These are phyloP conservation scores for Lecanicillium sp. DNA, from an alignment of 2,329 filamentous ascomycete genomes.

Conservation along the genomic window DNA sequence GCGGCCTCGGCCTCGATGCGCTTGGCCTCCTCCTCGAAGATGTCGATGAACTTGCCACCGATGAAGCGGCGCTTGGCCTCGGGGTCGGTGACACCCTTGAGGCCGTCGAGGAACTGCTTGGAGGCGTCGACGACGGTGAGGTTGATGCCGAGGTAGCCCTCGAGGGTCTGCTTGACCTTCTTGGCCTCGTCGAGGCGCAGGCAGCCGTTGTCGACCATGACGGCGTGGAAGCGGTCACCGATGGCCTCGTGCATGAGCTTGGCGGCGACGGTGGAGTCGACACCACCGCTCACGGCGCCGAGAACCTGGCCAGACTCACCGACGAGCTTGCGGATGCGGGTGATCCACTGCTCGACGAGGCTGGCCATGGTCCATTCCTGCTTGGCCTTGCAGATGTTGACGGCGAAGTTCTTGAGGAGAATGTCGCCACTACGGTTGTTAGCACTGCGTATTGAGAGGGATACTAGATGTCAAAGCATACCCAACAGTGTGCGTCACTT, in stretches of 20 bases:
- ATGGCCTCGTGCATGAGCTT: conserved; percentile 85
- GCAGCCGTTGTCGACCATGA: conserved; percentile 73
- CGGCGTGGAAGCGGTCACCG: conserved; percentile 73
- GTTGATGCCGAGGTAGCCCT: conserved; percentile 78
- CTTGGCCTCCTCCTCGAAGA: conserved; percentile 73
- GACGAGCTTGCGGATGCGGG: conserved; percentile 72
- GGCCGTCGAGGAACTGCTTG: conserved; percentile 67
- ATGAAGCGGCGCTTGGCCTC: conserved; percentile 92
- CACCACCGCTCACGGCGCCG: conserved; percentile 57
- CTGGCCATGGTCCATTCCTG: conserved; percentile 81
- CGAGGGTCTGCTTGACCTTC: conserved; percentile 73
- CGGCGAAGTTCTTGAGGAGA: conserved; percentile 69
- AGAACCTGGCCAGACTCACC: conserved; percentile 73
- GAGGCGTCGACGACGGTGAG: conserved; percentile 78
- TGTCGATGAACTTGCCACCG: conserved; percentile 56
- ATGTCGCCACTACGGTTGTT: conserved; percentile 62
- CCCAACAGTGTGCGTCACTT: conserved; percentile 45
- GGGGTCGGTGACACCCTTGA: conserved; percentile 70
- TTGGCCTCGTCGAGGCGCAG: conserved; percentile 82
- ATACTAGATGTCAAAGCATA: not conserved
- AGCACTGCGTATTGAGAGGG: conserved; percentile 38
- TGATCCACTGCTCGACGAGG: conserved; percentile 76
- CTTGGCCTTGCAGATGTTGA: conserved; percentile 71
- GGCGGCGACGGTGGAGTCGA: conserved; percentile 83
- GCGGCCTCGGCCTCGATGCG: conserved; percentile 65